Base-by-base conservation (phyloP, 1,284 basidiomycete species). In the Ganoderma lucidum region DNA sequence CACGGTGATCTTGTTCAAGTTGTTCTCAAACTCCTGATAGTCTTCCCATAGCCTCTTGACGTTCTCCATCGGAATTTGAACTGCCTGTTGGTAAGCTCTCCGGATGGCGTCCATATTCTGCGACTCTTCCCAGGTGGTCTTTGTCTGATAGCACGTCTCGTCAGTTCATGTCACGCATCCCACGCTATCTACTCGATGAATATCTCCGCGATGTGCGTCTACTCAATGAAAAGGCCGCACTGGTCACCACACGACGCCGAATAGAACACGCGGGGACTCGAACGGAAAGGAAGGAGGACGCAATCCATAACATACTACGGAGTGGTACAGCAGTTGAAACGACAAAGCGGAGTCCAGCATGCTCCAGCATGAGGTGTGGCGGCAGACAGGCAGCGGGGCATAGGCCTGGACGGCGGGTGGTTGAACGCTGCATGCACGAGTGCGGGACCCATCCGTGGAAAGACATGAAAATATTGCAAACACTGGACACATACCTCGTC, bases 1-100 rank as follows among this genome's bases (percentile, higher is more conserved):
- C 67, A 91, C 91, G 35, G 96, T 98, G 73, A 96, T 92, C 79
- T 94, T 93, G 83, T 97, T 99, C 74, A 98, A 84, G 53, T 87
- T 88, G 70, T 91, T 96, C 81, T 99, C 98, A 77, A 98, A 99
- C 0, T 92, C 85, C 80, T 99, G 97, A 75, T 97, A 94, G 66
- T 98, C 96, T 78, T 94, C 91, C 98, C 98, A 99, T 55, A 99
- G 87, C 55, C 87, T 86, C 81, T 99, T 97, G 75, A 99, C 91
- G 76, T 96, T 97, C 80, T 96, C 92, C 74, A 99, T 87, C 0
- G 98, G 98, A 30, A 98, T 95, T 75, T 95, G 93, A 41, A 99
- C 93, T 0, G 96, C 97, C 63, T 95, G 90, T 77, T 98, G 96
- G 81, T 97, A 98, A 3, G 95, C 91, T 78, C 95, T 96, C 66